Evolutionary conservation across 2,329 filamentous ascomycete species (phyloP), one percentile per base, ranked within the genome.

Genomic region (Rutstroemia sp.): DNA sequence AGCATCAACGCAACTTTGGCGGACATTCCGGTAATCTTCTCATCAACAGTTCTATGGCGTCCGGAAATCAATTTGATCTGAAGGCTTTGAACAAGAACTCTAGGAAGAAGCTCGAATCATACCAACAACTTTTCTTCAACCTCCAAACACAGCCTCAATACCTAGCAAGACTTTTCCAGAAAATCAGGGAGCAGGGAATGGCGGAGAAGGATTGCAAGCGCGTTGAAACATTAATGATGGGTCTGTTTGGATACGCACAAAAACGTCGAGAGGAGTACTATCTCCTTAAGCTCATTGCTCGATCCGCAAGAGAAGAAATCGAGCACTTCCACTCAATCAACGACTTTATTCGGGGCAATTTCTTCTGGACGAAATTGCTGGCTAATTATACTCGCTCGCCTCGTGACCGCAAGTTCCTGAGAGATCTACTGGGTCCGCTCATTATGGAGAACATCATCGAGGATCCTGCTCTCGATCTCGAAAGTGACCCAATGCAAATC

Each of bases 51-150:
- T 85, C 92, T 51, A 92, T 96, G 60, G 83, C 87, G 1, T 95
- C 90, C 2, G 85, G 88, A 59, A 95, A 96, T 70, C 91, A 94
- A 7, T 96, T 95, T 67, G 94, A 99, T 69, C 81, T 99, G 49
- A 97, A 97, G 72, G 94, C 95, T 0, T 79, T 99, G 65, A 99
- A 99, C 77, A 97, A 97, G 74, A 90, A 89, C 66, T 97, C 94
- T 1, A 81, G 94, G 61, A 90, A 89, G 73, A 99, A 97, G 78
- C 81, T 99, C 1, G 92, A 96, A 65, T 90, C 90, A 23, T 99
- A 99, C 70, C 95, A 99, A 71, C 91, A 97, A 68, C 81, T 99
- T 14, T 99, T 99, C 75, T 97, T 99, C 77, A 87, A 92, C 59
- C 81, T 99, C 4, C 94, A 99, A 70, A 99, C 94, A 0, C 95